Evolutionary conservation across 2,329 filamentous ascomycete genomes (phyloP).

Genomic region (Shiraia bambusicola): DNA sequence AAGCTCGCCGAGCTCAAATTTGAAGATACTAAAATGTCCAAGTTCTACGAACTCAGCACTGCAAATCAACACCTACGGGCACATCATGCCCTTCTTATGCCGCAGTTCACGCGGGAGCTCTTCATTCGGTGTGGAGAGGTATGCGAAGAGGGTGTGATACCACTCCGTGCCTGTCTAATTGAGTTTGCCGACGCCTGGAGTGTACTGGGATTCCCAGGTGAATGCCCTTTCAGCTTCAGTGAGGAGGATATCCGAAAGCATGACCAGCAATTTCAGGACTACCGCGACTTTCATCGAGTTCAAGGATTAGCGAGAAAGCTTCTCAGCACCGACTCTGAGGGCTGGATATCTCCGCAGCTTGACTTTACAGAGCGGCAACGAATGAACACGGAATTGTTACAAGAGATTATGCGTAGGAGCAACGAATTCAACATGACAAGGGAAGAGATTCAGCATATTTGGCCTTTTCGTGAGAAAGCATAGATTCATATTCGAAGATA

Average conservation of each 20-base stretch:
- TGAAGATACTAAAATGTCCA: constrained; percentile 18
- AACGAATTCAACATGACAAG: constrained; percentile 14
- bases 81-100: constrained; percentile 29
- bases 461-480: too few relatives aligned
- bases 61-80: constrained; percentile 19
- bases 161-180: constrained; percentile 40
- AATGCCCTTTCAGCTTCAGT: constrained; percentile 33
- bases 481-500: too few relatives aligned
- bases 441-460: constrained; percentile 18
- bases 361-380: constrained; percentile 24
- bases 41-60: constrained; percentile 36
- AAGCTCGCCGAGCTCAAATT: constrained; percentile 7
- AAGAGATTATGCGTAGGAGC: constrained; percentile 14
- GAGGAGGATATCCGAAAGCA: constrained; percentile 29
- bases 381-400: constrained; percentile 28
- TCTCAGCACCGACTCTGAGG: constrained; percentile 40
- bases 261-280: constrained; percentile 33
- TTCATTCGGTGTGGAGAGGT: constrained; percentile 31
- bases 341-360: constrained; percentile 38
- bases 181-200: constrained; percentile 33
- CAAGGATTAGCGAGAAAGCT: constrained; percentile 30
- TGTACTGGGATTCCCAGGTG: constrained; percentile 19
- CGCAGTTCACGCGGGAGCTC: constrained; percentile 34
- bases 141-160: constrained; percentile 35
- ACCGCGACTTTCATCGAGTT: constrained; percentile 29